A percentile compares a stretch with the other conserved stretches of the same genome.
phyloP scores from a whole-genome alignment of 2,329 filamentous ascomycete species.

The Davidsoniella neocaledoniae region DNA sequence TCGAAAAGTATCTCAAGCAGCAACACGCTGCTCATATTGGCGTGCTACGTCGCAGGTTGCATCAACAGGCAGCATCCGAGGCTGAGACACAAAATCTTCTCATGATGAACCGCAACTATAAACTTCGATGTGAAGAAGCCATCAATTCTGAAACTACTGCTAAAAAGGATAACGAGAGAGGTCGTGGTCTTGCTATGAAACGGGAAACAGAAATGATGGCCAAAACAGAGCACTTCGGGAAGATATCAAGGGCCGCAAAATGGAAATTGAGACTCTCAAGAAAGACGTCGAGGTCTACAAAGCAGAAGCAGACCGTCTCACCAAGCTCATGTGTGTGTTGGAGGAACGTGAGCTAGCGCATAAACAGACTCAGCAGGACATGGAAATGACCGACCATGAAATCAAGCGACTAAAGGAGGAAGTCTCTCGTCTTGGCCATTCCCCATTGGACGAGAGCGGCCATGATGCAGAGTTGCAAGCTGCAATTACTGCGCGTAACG shows the following conservation, averaged over 20 bases:
- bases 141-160: slow-evolving; percentile 53
- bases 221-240: slow-evolving; percentile 52
- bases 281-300: slow-evolving; percentile 40
- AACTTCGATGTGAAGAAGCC: slow-evolving; percentile 54
- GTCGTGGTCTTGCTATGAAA: slow-evolving; percentile 57
- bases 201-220: slow-evolving; percentile 56
- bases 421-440: slow-evolving; percentile 41
- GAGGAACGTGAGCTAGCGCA: slow-evolving; percentile 51
- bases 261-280: slow-evolving; percentile 38
- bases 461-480: slow-evolving; percentile 42
- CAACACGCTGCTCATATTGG: slow-evolving; percentile 72
- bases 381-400: slow-evolving; percentile 44
- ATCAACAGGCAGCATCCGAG: slow-evolving; percentile 61
- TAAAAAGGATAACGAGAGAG: slow-evolving; percentile 55
- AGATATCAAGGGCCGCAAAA: slow-evolving; percentile 48
- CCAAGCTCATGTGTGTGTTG: slow-evolving; percentile 46
- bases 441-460: slow-evolving; percentile 46
- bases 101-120: slow-evolving; percentile 57
- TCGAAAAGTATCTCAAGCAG: slow-evolving; percentile 69
- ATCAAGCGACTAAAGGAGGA: slow-evolving; percentile 42
- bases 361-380: slow-evolving; percentile 45
- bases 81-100: slow-evolving; percentile 70
- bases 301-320: slow-evolving; percentile 47
- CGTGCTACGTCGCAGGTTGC: slow-evolving; percentile 55
- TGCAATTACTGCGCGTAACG: slow-evolving; percentile 39